Percentiles rank a stretch among this genome's conserved stretches.
These are phyloP conservation scores for Trichoderma brevicompactum DNA, from an alignment of 2,329 filamentous ascomycete genomes.

Conservation along the genomic window DNA sequence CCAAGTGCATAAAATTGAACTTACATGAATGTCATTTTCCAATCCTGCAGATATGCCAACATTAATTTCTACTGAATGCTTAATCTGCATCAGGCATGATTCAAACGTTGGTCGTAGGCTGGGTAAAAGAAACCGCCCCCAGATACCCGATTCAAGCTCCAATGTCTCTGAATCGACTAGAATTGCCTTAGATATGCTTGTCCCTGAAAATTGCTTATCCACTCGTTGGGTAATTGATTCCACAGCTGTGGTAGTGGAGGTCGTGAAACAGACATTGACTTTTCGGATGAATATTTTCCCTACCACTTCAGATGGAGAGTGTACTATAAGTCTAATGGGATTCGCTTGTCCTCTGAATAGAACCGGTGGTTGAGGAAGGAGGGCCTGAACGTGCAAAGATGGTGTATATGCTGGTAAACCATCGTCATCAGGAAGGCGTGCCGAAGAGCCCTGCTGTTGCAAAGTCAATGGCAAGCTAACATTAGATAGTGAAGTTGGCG, in stretches of 20 bases:
- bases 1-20: background rate
- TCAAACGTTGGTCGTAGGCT: constrained; percentile 2
- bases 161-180: background rate
- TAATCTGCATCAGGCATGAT: constrained; percentile 17
- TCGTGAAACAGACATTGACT: background rate
- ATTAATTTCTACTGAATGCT: background rate
- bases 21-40: background rate
- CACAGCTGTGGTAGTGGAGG: background rate
- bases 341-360: background rate
- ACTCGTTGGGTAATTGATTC: background rate
- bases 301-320: background rate
- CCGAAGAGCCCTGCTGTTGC: background rate
- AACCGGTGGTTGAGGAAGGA: background rate
- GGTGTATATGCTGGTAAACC: constrained; percentile 9
- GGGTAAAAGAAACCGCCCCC: background rate
- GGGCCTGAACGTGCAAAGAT: background rate
- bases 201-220: background rate
- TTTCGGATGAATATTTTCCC: constrained; percentile 1
- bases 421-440: background rate
- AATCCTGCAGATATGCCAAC: constrained; percentile 7
- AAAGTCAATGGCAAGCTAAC: background rate
- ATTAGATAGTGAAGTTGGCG: background rate
- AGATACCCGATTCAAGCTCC: background rate
- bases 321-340: background rate
- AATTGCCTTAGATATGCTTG: background rate